phyloP scores from a whole-genome alignment of 2,329 filamentous ascomycete species.

The Neodidymelliopsis sp. region DNA sequence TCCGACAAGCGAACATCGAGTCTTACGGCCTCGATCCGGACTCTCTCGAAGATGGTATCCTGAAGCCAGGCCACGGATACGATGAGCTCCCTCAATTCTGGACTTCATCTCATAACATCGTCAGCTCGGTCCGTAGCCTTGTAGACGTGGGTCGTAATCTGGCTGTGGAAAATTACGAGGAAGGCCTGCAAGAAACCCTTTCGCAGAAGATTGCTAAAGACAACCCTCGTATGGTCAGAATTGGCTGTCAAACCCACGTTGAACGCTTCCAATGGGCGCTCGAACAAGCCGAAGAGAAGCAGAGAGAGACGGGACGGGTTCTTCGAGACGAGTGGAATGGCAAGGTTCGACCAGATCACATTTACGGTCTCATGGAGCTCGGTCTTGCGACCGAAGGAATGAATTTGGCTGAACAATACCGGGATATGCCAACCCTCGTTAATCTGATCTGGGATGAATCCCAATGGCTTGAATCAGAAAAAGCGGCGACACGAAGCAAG shows the following conservation, averaged over 20 bases:
- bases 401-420: conserved; percentile 67
- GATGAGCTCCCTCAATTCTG: conserved; percentile 79
- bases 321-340: conserved; percentile 54
- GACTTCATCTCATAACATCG: conserved; percentile 71
- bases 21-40: conserved; percentile 78
- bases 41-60: conserved; percentile 59
- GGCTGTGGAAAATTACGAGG: conserved; percentile 51
- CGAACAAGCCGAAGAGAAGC: conserved; percentile 59
- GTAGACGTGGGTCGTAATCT: conserved; percentile 52
- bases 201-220: conserved; percentile 56
- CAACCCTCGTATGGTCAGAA: conserved; percentile 60
- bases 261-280: conserved; percentile 68
- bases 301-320: conserved; percentile 57
- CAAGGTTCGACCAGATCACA: conserved; percentile 52
- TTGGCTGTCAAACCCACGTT: conserved; percentile 64
- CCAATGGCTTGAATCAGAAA: conserved; percentile 48
- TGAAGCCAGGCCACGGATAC: conserved; percentile 62
- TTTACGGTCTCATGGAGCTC: conserved; percentile 55
- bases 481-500: conserved; percentile 40
- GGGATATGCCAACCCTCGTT: conserved; percentile 69
- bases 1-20: conserved; percentile 72
- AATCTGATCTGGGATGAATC: conserved; percentile 57
- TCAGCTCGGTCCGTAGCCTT: conserved; percentile 50
- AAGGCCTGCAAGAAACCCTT: conserved; percentile 41
- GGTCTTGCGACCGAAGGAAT: conserved; percentile 66